phyloP scores from a whole-genome alignment of 768 basidiomycete species.

The Phallus indusiatus region DNA sequence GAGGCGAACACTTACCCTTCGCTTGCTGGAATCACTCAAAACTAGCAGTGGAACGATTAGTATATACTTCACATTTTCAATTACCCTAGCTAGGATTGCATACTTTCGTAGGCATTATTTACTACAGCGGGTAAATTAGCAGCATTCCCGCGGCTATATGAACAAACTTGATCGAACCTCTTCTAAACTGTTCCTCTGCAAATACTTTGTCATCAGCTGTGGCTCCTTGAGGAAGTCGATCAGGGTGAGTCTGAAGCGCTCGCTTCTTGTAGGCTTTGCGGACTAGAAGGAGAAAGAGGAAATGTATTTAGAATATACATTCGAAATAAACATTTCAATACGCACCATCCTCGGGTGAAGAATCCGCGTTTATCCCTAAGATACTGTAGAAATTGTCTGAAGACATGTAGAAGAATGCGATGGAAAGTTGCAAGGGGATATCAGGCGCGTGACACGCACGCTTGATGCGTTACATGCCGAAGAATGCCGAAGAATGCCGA shows the following conservation, averaged over 20 bases:
- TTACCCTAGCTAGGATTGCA: conserved; percentile 9
- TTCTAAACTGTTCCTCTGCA: conserved; percentile 51
- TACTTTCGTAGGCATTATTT: conserved; percentile 15
- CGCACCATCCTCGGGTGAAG: conserved; percentile 56
- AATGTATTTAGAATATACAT: not conserved
- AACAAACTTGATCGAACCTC: conserved; percentile 29
- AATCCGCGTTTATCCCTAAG: conserved; percentile 44
- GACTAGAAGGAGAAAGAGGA: conserved; percentile 29
- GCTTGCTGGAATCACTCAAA: conserved; percentile 43
- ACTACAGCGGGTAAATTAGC: not conserved
- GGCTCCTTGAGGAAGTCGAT: conserved; percentile 51
- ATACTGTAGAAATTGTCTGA: conserved; percentile 47
- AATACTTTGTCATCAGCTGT: conserved; percentile 40
- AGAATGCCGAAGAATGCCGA: too few species aligned
- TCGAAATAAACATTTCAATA: conserved; percentile 9
- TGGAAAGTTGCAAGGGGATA: too few species aligned
- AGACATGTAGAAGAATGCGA: not conserved
- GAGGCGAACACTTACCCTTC: conserved; percentile 33
- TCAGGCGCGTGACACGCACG: too few species aligned
- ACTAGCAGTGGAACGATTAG: conserved; percentile 55
- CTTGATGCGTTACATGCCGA: too few species aligned
- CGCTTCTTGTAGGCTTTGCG: conserved; percentile 59
- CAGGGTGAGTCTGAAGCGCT: conserved; percentile 65
- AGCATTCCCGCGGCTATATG: not conserved
- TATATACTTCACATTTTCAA: conserved; percentile 8